phyloP scores from a whole-genome alignment of 352 stramenopile genomes.

The Phytopythium chamaehyphon region DNA sequence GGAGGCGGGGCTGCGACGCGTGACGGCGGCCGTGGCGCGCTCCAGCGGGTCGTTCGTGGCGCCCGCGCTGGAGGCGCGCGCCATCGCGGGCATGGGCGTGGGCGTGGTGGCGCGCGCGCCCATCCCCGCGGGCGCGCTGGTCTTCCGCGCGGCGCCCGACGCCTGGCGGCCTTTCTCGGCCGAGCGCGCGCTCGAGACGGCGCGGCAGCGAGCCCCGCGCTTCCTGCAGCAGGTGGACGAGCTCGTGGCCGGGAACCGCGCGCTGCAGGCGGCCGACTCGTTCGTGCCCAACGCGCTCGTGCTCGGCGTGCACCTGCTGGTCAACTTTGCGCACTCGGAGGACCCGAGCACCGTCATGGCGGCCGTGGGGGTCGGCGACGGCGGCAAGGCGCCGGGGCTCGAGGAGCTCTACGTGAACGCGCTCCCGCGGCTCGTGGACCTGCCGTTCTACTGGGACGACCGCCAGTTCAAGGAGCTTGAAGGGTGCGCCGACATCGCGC shows the following conservation, averaged over 20 bases:
- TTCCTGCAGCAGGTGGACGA: slow-evolving; percentile 59
- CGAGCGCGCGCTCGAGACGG: slow-evolving; percentile 52
- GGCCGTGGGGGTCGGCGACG: slow-evolving; percentile 7
- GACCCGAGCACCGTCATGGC: slow-evolving; percentile 14
- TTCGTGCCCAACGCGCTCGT: slow-evolving; percentile 68
- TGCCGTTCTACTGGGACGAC: slow-evolving; percentile 72
- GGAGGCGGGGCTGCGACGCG: slow-evolving; percentile 34
- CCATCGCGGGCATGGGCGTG: slow-evolving; percentile 54
- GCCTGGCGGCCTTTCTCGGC: slow-evolving; percentile 78
- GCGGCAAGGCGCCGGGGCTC: slow-evolving; percentile 14
- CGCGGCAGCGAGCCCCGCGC: slow-evolving; percentile 52
- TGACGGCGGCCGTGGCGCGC: slow-evolving; percentile 51
- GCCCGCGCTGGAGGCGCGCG: slow-evolving; percentile 40
- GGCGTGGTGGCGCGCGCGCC: slow-evolving; percentile 49
- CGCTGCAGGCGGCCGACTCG: slow-evolving; percentile 21
- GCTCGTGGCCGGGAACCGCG: slow-evolving; percentile 30
- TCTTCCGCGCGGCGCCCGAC: slow-evolving; percentile 56
- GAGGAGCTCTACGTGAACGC: slow-evolving; percentile 59
- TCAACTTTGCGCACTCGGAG: slow-evolving; percentile 40
- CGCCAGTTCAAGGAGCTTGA: slow-evolving; percentile 57
- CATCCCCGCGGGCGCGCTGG: slow-evolving; percentile 53
- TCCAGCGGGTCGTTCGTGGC: slow-evolving; percentile 48
- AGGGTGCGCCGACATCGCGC: slow-evolving; percentile 49
- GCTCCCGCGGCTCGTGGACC: slow-evolving; percentile 47
- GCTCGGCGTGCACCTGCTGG: slow-evolving; percentile 60